A percentile compares a stretch with the other conserved stretches of the same genome.
Evolutionary conservation across 2,329 filamentous ascomycete species (phyloP).

Genomic region (Rhinocladiella mackenziei): DNA sequence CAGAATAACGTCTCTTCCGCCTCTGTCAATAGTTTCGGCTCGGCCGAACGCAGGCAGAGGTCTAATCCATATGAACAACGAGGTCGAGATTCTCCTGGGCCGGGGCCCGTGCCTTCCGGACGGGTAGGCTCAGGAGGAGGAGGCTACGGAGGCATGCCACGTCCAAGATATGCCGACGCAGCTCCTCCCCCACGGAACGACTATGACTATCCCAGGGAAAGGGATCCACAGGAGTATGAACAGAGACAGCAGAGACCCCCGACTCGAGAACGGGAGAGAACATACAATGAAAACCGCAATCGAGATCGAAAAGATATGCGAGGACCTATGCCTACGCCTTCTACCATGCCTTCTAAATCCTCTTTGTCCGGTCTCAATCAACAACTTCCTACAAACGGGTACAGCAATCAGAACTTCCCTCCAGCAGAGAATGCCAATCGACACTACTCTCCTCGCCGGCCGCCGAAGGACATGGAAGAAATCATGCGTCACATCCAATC

Average conservation of each 20-base stretch:
- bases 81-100: slow-evolving; percentile 20
- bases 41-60: slow-evolving; percentile 24
- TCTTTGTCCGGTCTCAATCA: slow-evolving; percentile 17
- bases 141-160: slow-evolving; percentile 27
- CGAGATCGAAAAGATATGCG: slow-evolving; percentile 19
- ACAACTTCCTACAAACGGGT: slow-evolving; percentile 14
- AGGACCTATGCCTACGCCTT: slow-evolving; percentile 21
- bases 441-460: slow-evolving; percentile 22
- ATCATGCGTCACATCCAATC: slow-evolving; percentile 60
- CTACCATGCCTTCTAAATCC: slow-evolving; percentile 19
- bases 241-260: slow-evolving; percentile 18
- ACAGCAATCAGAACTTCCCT: slow-evolving; percentile 12
- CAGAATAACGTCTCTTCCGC: slow-evolving; percentile 28
- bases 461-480: slow-evolving; percentile 28
- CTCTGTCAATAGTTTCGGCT: slow-evolving; percentile 27
- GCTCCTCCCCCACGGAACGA: slow-evolving; percentile 17
- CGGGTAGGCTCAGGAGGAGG: slow-evolving; percentile 19
- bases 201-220: slow-evolving; percentile 14
- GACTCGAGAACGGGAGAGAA: slow-evolving; percentile 23
- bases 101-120: slow-evolving; percentile 7
- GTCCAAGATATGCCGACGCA: slow-evolving; percentile 16
- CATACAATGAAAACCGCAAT: slow-evolving; percentile 20
- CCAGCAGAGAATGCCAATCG: slow-evolving; percentile 17
- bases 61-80: slow-evolving; percentile 28
- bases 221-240: slow-evolving; percentile 20